Evolutionary conservation across 2,329 filamentous ascomycete genomes (phyloP).

Genomic region (Beauveria pseudobassiana): DNA sequence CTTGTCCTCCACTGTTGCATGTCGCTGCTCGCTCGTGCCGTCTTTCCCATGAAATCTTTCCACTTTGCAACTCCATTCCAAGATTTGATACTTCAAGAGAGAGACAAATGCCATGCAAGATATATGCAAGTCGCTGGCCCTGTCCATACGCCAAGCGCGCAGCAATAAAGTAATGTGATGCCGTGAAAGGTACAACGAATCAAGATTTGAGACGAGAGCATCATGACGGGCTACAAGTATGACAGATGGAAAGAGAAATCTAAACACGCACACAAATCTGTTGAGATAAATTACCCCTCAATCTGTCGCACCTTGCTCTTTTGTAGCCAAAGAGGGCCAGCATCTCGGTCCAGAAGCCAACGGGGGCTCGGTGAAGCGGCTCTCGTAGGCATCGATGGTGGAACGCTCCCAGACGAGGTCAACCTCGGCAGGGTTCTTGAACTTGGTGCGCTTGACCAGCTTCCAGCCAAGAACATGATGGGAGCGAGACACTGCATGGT

Average conservation of each 20-base stretch:
- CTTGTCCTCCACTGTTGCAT: background rate
- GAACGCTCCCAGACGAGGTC: constrained; percentile 57
- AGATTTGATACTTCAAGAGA: background rate
- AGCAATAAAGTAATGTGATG: background rate
- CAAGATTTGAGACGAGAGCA: background rate
- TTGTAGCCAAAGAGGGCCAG: constrained; percentile 34
- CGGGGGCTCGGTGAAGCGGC: constrained; percentile 39
- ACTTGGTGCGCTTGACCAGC: constrained; percentile 49
- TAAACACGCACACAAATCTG: background rate
- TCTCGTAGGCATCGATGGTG: constrained; percentile 50
- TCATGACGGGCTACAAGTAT: too few species aligned
- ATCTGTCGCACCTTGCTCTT: constrained; percentile 15
- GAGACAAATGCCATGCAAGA: background rate
- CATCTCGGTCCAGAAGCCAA: constrained; percentile 51
- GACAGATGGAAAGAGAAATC: background rate
- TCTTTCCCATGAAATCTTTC: background rate
- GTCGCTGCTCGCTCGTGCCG: background rate
- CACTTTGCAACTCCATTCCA: background rate
- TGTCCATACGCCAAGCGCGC: too few species aligned
- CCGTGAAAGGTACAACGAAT: background rate
- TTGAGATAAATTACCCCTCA: constrained; percentile 16
- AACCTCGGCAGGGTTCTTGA: constrained; percentile 44
- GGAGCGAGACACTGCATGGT: constrained; percentile 48
- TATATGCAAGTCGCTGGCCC: background rate
- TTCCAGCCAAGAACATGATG: constrained; percentile 55